phyloP scores from a whole-genome alignment of 2,329 filamentous ascomycete genomes.

The Pseudocercospora vitis region DNA sequence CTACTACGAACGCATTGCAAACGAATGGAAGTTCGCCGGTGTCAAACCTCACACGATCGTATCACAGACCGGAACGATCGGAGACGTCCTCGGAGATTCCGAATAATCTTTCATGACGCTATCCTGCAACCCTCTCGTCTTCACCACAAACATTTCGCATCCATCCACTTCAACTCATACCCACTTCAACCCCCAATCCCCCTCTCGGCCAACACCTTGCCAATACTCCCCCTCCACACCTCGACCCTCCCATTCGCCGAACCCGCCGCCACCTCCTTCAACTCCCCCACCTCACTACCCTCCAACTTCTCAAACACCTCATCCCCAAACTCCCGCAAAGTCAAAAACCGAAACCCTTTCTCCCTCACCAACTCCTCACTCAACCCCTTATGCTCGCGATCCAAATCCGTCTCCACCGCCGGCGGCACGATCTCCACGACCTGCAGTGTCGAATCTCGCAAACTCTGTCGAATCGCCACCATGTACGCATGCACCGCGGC shows the following conservation, averaged over 20 bases:
- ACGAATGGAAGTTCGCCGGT: background rate
- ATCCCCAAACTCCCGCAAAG: slow-evolving; percentile 17
- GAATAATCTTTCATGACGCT: no score
- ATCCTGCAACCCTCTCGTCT: no score
- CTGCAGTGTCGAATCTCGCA: slow-evolving; percentile 24
- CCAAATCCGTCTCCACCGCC: slow-evolving; percentile 14
- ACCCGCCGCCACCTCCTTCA: slow-evolving; percentile 24
- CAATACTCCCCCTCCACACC: slow-evolving; percentile 11
- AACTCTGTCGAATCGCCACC: slow-evolving; percentile 20
- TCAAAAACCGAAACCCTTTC: slow-evolving; percentile 15
- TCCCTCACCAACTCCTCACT: no score
- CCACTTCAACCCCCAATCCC: slow-evolving; percentile 5
- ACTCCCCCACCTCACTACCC: slow-evolving; percentile 14
- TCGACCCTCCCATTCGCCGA: slow-evolving; percentile 15
- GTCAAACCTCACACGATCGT: background rate
- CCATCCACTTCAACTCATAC: background rate
- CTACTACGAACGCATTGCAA: background rate
- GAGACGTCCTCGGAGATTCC: background rate
- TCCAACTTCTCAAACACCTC: slow-evolving; percentile 20
- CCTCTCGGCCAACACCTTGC: slow-evolving; percentile 6
- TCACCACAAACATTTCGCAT: no score
- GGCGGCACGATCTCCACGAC: slow-evolving; percentile 30
- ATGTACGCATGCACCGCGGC: slow-evolving; percentile 23
- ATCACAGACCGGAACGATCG: background rate
- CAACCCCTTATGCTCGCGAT: background rate